Evolutionary conservation across 331 rosid species (phyloP).

Genomic region (Cydonia oblonga): DNA sequence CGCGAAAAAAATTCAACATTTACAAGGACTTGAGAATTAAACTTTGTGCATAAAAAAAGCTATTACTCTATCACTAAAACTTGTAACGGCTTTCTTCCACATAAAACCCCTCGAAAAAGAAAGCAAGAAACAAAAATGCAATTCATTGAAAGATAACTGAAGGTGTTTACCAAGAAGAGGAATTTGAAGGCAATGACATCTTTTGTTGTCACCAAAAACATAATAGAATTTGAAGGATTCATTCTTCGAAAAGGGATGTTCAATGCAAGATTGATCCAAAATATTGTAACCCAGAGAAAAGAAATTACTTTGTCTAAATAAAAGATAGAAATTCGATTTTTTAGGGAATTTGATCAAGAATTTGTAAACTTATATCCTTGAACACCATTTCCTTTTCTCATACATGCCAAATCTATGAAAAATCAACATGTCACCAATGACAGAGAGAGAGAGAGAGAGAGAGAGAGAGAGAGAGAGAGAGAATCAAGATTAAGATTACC

Average conservation of each 20-base stretch:
- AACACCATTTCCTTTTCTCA: neutral
- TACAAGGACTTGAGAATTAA: neutral
- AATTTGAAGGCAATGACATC: neutral
- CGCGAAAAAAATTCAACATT: neutral
- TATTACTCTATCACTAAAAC: neutral
- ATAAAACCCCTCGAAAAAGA: neutral
- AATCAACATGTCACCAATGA: neutral
- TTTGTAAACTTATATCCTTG: neutral
- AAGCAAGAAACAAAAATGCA: neutral
- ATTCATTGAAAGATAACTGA: neutral
- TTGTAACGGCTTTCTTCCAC: neutral
- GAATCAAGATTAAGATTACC: conserved; percentile 26
- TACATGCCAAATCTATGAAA: neutral
- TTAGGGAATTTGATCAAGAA: neutral
- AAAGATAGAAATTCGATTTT: neutral
- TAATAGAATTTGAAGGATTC: neutral
- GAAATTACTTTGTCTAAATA: neutral
- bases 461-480: neutral
- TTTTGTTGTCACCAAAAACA: neutral
- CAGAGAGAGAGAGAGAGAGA: too few species aligned
- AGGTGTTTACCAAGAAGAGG: neutral
- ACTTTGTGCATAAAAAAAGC: too few species aligned
- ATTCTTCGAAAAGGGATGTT: neutral
- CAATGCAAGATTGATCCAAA: neutral
- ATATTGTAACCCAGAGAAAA: neutral